Percentiles rank a stretch among this genome's conserved stretches.
Conservation (phyloP, 805 yeast species). For the Candida ponderosae region DNA sequence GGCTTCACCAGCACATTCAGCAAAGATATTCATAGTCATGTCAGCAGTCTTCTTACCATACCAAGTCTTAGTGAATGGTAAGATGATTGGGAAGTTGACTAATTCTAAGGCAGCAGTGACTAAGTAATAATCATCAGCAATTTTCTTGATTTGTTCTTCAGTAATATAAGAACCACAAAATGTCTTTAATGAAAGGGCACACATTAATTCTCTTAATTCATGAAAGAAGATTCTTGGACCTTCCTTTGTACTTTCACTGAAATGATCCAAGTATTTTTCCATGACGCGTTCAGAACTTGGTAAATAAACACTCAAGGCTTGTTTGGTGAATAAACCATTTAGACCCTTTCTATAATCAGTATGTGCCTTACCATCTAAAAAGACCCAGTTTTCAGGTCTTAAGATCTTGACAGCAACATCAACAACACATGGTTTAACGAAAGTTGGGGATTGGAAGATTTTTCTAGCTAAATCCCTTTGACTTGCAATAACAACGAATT, state of each 20-base stretch:
- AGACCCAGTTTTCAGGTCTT: slow-evolving; percentile 97
- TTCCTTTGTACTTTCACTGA: slow-evolving; percentile 47
- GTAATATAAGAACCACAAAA: slow-evolving; percentile 95
- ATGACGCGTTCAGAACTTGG: slow-evolving; percentile 81
- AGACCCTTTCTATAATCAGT: slow-evolving; percentile 86
- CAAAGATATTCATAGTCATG: slow-evolving; percentile 88
- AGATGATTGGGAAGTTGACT: slow-evolving; percentile 93
- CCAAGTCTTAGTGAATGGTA: slow-evolving; percentile 97
- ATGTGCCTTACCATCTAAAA: slow-evolving; percentile 92
- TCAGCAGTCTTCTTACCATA: slow-evolving; percentile 92
- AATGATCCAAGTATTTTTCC: slow-evolving; percentile 71
- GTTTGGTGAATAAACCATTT: slow-evolving; percentile 80
- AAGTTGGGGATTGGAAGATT: slow-evolving; percentile 74
- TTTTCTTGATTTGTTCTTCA: slow-evolving; percentile 77
- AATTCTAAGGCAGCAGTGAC: slow-evolving; percentile 95
- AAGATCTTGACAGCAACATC: slow-evolving; percentile 93
- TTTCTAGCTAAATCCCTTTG: slow-evolving; percentile 84
- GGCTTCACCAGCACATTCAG: slow-evolving; percentile 79
- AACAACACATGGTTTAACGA: slow-evolving; percentile 95
- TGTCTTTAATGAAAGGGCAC: slow-evolving; percentile 87
- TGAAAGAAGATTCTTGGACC: slow-evolving; percentile 79
- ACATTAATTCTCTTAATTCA: slow-evolving; percentile 91
- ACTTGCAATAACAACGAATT: slow-evolving; percentile 91
- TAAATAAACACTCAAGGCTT: slow-evolving; percentile 75
- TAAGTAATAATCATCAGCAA: slow-evolving; percentile 87